Percentiles rank a stretch among this genome's conserved stretches.
These are phyloP conservation scores for Aspergillus terreus DNA, from an alignment of 2,329 filamentous ascomycete genomes.

Conservation along the genomic window DNA sequence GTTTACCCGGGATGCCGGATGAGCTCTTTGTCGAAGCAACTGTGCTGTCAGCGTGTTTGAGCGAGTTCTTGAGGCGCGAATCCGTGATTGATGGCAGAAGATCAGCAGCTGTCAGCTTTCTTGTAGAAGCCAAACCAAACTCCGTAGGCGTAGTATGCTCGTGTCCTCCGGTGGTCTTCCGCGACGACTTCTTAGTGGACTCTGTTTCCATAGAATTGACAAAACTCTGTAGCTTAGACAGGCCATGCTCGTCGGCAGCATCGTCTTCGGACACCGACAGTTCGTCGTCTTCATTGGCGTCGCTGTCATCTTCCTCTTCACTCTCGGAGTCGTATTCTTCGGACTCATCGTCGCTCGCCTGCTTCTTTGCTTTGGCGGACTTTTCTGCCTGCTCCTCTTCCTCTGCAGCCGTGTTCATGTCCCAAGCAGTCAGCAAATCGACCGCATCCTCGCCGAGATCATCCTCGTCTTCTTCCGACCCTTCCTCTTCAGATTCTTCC, in stretches of 20 bases:
- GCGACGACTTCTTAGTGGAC: conserved; percentile 28
- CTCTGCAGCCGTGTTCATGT: conserved; percentile 47
- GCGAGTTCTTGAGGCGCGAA: conserved; percentile 69
- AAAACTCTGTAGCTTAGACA: conserved; percentile 64
- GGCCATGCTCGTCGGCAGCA: conserved; percentile 46
- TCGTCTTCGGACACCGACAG: conserved; percentile 41
- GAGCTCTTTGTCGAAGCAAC: conserved; percentile 42
- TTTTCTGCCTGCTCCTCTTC: conserved; percentile 32
- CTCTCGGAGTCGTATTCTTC: conserved; percentile 41
- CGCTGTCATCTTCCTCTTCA: conserved; percentile 51
- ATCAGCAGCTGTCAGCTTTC: conserved; percentile 72
- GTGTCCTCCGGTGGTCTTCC: conserved; percentile 48
- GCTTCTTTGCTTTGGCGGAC: conserved; percentile 26
- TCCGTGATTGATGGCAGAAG: conserved; percentile 70
- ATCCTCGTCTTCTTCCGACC: conserved; percentile 53
- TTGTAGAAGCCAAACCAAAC: conserved; percentile 54
- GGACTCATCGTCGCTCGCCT: conserved; percentile 25
- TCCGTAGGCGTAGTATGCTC: conserved; percentile 62
- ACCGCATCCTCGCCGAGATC: conserved; percentile 62
- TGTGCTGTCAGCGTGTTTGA: conserved; percentile 62
- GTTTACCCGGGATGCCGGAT: conserved; percentile 60
- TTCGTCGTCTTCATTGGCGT: conserved; percentile 30
- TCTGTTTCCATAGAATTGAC: conserved; percentile 61
- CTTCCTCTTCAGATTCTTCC: conserved; percentile 42
- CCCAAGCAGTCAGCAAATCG: conserved; percentile 60